Conservation (phyloP, 805 yeast species). For the Kazachstania africana region DNA sequence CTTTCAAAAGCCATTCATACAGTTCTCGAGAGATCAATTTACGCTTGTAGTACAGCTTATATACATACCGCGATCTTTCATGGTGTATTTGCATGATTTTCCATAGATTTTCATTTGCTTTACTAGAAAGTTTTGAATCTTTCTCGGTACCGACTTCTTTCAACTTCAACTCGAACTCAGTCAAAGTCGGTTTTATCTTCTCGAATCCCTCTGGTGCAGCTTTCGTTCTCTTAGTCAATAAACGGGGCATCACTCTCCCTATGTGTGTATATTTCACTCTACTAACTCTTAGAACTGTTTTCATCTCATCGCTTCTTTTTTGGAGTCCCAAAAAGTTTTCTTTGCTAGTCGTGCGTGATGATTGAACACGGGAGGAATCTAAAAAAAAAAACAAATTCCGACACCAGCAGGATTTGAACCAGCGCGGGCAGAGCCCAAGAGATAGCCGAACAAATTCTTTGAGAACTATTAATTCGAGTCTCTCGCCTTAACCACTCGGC, state of each 20-base stretch:
- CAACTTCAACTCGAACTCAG: constrained; percentile 45
- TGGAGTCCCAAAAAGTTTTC: no score
- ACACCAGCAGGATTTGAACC: constrained; percentile 73
- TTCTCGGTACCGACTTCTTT: constrained; percentile 38
- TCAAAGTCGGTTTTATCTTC: constrained; percentile 54
- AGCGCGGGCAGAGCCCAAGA: constrained; percentile 71
- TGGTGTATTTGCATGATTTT: constrained; percentile 60
- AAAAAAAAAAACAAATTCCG: constrained; percentile 27
- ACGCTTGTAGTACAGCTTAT: constrained; percentile 59
- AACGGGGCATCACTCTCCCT: constrained; percentile 15
- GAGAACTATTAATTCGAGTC: constrained; percentile 47
- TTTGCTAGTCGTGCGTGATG: neutral
- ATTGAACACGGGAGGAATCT: neutral
- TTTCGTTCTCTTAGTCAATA: constrained; percentile 21
- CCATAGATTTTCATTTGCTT: constrained; percentile 55
- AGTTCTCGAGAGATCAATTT: constrained; percentile 54
- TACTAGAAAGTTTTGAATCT: constrained; percentile 31
- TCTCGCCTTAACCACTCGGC: constrained; percentile 73
- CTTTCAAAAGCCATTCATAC: constrained; percentile 62
- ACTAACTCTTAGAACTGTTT: neutral
- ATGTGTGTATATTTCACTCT: neutral
- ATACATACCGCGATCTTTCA: constrained; percentile 65
- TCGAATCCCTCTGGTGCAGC: constrained; percentile 66
- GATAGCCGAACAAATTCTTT: constrained; percentile 34
- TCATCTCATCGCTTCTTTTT: neutral